Evolutionary conservation across 108 stramenopile species (phyloP), one percentile per base, ranked within the genome.

Genomic region (Nitzschia sp.): DNA sequence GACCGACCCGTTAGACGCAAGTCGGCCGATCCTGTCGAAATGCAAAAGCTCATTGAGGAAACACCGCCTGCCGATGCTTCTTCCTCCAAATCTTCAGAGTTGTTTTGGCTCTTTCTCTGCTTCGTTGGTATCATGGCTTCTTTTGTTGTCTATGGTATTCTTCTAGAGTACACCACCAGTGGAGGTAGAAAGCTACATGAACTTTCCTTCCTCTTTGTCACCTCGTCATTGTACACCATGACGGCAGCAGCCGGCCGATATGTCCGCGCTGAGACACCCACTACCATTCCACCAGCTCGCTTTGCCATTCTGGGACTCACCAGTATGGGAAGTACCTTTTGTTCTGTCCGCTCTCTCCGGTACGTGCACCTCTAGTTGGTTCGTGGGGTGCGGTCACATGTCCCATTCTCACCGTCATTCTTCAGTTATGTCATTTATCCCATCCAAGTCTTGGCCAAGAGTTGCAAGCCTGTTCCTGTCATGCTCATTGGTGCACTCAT

Each of bases 401-500:
- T 17, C 6, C 46, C 46, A 17, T 48, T 48, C 62, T 19, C 52
- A 20, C 37, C 21, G 2, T 44, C 21, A 5, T 44, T 48, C 10
- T 40, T 7, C 34, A 80, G 78, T 14, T 83, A 78, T 58, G 91
- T 93, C 62, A 93, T 93, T 75, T 93, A 96, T 79, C 98, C 98
- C 25, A 96, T 98, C 53, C 97, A 97, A 84, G 96, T 98, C 6
- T 71, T 98, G 46, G 96, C 96, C 52, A 98, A 98, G 79, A 91
- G 89, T 73, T 98, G 98, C 79, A 98, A 98, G 73, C 98, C 98
- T 34, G 94, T 98, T 20, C 96, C 98, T 6, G 98, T 98, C 57
- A 97, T 98, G 98, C 72, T 98, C 40, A 95, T 98, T 89, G 96
- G 96, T 39, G 93, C 94, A 9, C 46, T 97, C 9, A 91, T 98